Evolutionary conservation across 306 rosid genomes (phyloP).

Genomic region (Malus domestica): DNA sequence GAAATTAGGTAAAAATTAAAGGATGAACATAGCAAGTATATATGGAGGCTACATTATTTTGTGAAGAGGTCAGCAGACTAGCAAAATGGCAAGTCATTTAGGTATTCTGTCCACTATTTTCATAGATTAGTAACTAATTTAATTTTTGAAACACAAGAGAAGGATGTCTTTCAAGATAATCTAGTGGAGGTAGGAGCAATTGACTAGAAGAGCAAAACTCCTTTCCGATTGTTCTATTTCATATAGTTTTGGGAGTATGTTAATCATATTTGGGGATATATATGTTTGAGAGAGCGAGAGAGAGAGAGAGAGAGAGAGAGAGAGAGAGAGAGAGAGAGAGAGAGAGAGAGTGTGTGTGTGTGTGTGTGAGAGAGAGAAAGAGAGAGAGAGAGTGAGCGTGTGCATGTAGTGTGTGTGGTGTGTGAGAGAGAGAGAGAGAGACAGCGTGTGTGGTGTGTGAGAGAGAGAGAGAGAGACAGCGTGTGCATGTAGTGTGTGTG

Average conservation of each 20-base stretch:
- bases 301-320: too few relatives aligned
- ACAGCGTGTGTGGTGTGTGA: too few relatives aligned
- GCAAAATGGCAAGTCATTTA: not conserved
- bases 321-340: not conserved
- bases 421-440: not conserved
- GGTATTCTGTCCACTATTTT: not conserved
- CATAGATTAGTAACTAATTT: not conserved
- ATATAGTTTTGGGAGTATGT: not conserved
- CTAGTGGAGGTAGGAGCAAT: not conserved
- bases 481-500: too few relatives aligned
- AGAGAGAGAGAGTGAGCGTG: not conserved
- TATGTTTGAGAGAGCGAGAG: too few relatives aligned
- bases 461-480: not conserved
- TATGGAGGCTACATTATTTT: not conserved
- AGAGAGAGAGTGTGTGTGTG: not conserved
- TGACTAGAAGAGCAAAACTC: not conserved
- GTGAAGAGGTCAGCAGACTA: not conserved
- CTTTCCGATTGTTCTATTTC: not conserved
- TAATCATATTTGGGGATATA: not conserved
- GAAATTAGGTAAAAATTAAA: not conserved
- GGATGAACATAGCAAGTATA: not conserved
- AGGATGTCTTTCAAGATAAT: not conserved
- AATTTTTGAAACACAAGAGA: not conserved
- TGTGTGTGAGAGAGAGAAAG: not conserved
- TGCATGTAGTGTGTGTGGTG: too few relatives aligned